These are phyloP conservation scores for Vitis vinifera DNA, from an alignment of 164 flowering plant genomes.

Conservation along the genomic window ASM3070453v1 NC_081812.1:11688001-11688500, in stretches of 20 bases:
- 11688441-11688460: constrained; percentile 6
- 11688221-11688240: not conserved
- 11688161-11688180: no score
- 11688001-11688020: no score
- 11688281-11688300: constrained; percentile 73
- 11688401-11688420: constrained; percentile 11
- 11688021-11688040: not conserved
- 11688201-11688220: not conserved
- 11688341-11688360: constrained; percentile 57
- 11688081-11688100: not conserved
- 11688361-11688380: constrained; percentile 70
- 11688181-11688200: not conserved
- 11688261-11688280: constrained; percentile 30
- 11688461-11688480: constrained; percentile 32
- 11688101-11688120: not conserved
- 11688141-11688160: not conserved
- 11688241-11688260: no score
- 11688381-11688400: constrained; percentile 40
- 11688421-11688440: not conserved
- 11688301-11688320: constrained; percentile 81
- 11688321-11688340: constrained; percentile 60
- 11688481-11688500: constrained; percentile 44
- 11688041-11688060: not conserved
- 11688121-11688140: not conserved
- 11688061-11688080: not conserved